phyloP scores from a whole-genome alignment of 2,329 filamentous ascomycete genomes.

The Seiridium cupressi region DNA sequence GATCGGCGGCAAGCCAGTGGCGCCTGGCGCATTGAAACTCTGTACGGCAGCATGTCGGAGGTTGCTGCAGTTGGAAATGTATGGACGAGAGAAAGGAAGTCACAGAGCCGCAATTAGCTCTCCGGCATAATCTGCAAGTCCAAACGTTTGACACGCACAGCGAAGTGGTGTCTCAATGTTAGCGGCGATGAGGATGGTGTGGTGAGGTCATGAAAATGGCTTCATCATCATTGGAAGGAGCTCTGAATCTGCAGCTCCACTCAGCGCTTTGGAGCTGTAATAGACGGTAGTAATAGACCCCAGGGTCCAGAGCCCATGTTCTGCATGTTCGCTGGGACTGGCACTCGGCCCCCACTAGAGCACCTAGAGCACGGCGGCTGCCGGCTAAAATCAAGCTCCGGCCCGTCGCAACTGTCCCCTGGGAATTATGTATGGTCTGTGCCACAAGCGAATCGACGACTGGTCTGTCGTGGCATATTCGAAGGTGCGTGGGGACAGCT shows the following conservation, averaged over 20 bases:
- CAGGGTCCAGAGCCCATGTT: too few species aligned
- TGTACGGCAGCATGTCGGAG: conserved; percentile 6
- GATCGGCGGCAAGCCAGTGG: conserved; percentile 16
- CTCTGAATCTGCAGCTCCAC: conserved; percentile 1
- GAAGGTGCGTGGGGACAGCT: background rate
- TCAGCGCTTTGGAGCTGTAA: background rate
- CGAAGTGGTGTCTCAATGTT: conserved; percentile 10
- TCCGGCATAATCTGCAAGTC: background rate
- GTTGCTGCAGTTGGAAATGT: background rate
- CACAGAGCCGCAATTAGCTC: too few species aligned
- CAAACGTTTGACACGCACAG: conserved; percentile 6
- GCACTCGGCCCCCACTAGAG: background rate
- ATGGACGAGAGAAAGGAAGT: background rate
- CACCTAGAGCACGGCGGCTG: conserved; percentile 1
- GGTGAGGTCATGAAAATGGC: conserved; percentile 13
- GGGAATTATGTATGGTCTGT: background rate
- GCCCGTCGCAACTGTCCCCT: background rate
- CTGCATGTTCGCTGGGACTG: too few species aligned
- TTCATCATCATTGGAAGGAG: conserved; percentile 8
- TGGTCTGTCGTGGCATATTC: conserved; percentile 2
- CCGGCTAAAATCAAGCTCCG: conserved; percentile 12
- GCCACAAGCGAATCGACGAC: background rate
- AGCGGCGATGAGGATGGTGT: background rate
- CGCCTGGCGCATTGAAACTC: conserved; percentile 18
- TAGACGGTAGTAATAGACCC: too few species aligned